Evolutionary conservation across 164 flowering plant genomes (phyloP).

Genomic region (Santalum album): DNA sequence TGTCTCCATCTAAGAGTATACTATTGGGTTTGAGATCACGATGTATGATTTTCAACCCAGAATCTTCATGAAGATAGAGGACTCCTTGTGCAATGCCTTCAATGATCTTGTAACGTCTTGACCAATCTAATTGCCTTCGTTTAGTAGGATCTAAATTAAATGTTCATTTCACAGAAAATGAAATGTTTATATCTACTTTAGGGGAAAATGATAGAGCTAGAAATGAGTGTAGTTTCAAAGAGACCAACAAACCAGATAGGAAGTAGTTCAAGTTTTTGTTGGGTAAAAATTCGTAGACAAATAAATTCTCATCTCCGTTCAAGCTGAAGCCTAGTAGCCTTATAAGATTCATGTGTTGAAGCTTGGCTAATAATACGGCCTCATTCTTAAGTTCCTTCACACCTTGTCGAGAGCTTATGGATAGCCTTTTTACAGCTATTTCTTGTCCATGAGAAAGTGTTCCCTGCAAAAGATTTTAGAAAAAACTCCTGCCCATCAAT

Average conservation of each 20-base stretch:
- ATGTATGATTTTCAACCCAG: constrained; percentile 26
- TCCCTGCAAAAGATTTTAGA: too few species aligned
- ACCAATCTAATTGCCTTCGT: constrained; percentile 18
- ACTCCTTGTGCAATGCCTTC: constrained; percentile 23
- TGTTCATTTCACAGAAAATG: constrained; percentile 1
- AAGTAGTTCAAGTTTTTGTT: constrained; percentile 18
- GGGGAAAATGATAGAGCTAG: background rate
- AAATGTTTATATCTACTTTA: constrained; percentile 6
- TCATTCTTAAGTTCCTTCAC: constrained; percentile 21
- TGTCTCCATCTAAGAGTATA: constrained; percentile 23
- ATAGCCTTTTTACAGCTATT: constrained; percentile 25
- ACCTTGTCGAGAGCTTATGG: constrained; percentile 16
- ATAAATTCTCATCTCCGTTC: constrained; percentile 15
- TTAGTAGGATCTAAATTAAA: constrained; percentile 18
- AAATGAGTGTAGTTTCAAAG: background rate
- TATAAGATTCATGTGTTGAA: constrained; percentile 24
- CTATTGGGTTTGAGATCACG: constrained; percentile 35
- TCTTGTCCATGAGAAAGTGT: constrained; percentile 10
- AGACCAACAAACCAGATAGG: constrained; percentile 12
- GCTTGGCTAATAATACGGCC: constrained; percentile 16
- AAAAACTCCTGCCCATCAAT: too few species aligned
- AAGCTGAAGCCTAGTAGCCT: constrained; percentile 19
- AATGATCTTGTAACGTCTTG: constrained; percentile 20
- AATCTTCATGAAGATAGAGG: constrained; percentile 36
- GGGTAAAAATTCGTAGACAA: constrained; percentile 18